Evolutionary conservation across 2,329 filamentous ascomycete species (phyloP), one percentile per base, ranked within the genome.

Genomic region (Cyphellophora europaea): DNA sequence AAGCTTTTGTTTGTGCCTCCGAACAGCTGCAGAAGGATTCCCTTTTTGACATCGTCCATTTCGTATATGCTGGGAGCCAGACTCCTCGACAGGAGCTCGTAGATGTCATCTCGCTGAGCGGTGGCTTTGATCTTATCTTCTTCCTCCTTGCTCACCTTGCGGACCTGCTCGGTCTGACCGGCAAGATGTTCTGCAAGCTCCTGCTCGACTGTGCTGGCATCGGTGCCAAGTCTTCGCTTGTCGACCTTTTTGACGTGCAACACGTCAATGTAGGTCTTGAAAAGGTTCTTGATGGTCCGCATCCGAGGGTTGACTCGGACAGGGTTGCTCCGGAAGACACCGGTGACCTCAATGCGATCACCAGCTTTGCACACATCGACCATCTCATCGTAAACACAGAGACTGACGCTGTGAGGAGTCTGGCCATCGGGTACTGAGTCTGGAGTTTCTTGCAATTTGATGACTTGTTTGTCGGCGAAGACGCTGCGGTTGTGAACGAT

Each of bases 1-100:
- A 98, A 98, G 1, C 84, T 85, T 65, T 98, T 98, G 68, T 98
- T 98, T 19, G 91, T 94, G 37, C 91, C 91, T 23, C 91, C 89
- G 55, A 98, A 98, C 27, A 98, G 75, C 54, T 98, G 91, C 3
- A 98, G 77, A 8, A 98, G 69, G 42, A 98, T 95, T 8, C 91
- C 91, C 63, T 98, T 98, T 70, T 98, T 98, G 31, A 96, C 87
- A 52, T 98, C 91, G 49, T 98, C 91, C 79, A 93, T 83, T 61
- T 98, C 91, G 63, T 93, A 95, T 52, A 98, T 82, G 40, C 88
- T 95, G 11, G 91, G 91, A 2, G 91, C 91, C 17, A 98, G 68
- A 2, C 89, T 96, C 23, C 89, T 77, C 12, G 91, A 74, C 3
- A 98, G 74, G 15, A 98, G 73, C 14, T 98, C 88, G 57, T 98